These are phyloP conservation scores for Nigrospora oryzae DNA, from an alignment of 2,329 filamentous ascomycete species.

Conservation along the genomic window DNA sequence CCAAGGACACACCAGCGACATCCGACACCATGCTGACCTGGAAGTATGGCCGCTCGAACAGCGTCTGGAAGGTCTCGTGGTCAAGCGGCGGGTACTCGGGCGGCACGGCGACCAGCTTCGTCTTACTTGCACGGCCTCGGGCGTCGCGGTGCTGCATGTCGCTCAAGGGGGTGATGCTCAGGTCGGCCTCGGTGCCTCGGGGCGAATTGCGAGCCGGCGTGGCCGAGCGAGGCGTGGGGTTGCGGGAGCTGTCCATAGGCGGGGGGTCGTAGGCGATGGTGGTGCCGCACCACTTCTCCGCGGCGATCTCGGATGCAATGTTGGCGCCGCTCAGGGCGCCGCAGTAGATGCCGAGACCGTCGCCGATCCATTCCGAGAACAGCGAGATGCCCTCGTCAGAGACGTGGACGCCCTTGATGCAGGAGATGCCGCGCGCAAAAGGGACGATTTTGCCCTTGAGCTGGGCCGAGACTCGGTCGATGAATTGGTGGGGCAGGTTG, in stretches of 20 bases:
- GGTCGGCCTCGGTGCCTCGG: constrained; percentile 35
- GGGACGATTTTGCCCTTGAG: constrained; percentile 84
- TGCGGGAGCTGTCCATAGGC: constrained; percentile 68
- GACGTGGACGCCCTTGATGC: constrained; percentile 96
- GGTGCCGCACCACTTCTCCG: constrained; percentile 95
- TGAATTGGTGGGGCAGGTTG: constrained; percentile 96
- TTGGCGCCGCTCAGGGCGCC: constrained; percentile 94
- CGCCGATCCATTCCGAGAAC: constrained; percentile 91
- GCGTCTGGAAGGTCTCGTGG: constrained; percentile 70
- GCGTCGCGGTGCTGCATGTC: constrained; percentile 60
- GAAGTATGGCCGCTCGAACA: constrained; percentile 97
- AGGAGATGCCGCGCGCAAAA: constrained; percentile 88
- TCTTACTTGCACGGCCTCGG: constrained; percentile 57
- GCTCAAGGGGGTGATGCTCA: constrained; percentile 41
- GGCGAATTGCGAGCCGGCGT: constrained; percentile 42
- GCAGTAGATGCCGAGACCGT: constrained; percentile 89
- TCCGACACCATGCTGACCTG: constrained; percentile 90
- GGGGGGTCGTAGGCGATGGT: constrained; percentile 95
- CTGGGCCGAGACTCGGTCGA: constrained; percentile 75
- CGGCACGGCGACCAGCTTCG: constrained; percentile 68
- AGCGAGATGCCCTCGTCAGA: constrained; percentile 77
- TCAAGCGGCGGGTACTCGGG: constrained; percentile 78
- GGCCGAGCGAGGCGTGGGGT: constrained; percentile 44
- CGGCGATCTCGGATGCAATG: constrained; percentile 89
- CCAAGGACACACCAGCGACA: constrained; percentile 92